phyloP scores from a whole-genome alignment of 768 basidiomycete genomes.

The Omphalotus guepiniiformis region DNA sequence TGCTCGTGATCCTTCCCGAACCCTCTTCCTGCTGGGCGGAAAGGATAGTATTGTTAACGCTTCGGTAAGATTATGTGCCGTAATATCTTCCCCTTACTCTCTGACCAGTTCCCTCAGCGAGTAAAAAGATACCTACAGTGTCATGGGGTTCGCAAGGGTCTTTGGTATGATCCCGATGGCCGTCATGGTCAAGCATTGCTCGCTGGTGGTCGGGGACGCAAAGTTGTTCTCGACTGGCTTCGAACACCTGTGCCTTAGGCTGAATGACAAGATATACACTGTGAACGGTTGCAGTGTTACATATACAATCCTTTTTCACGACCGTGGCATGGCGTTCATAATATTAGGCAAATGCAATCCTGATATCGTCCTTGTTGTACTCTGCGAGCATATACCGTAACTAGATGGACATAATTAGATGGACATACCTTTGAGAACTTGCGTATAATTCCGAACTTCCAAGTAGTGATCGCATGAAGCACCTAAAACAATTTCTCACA shows the following conservation, averaged over 20 bases:
- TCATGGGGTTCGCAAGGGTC: conserved; percentile 66
- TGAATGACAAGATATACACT: too few relatives aligned
- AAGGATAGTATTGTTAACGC: conserved; percentile 77
- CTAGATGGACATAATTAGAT: too few relatives aligned
- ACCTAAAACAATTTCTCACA: too few relatives aligned
- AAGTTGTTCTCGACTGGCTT: conserved; percentile 63
- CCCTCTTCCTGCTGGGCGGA: conserved; percentile 78
- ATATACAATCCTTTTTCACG: too few relatives aligned
- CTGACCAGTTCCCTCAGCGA: conserved; percentile 38
- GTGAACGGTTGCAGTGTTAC: too few relatives aligned
- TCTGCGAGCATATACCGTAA: too few relatives aligned
- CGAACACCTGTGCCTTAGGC: conserved; percentile 18
- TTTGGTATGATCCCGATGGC: conserved; percentile 60
- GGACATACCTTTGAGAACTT: too few relatives aligned
- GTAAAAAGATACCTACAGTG: conserved; percentile 70
- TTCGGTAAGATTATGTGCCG: conserved; percentile 38
- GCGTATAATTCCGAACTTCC: too few relatives aligned
- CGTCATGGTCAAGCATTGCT: conserved; percentile 61
- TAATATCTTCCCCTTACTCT: neutral
- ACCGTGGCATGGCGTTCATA: too few relatives aligned
- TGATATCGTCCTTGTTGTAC: too few relatives aligned
- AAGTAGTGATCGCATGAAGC: too few relatives aligned
- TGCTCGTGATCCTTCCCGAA: conserved; percentile 59
- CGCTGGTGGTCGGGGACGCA: conserved; percentile 46
- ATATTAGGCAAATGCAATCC: too few relatives aligned